Percentiles rank a stretch among this genome's conserved stretches.
Evolutionary conservation across 306 rosid species (phyloP).

Genomic region (Crotalaria pallida): DNA sequence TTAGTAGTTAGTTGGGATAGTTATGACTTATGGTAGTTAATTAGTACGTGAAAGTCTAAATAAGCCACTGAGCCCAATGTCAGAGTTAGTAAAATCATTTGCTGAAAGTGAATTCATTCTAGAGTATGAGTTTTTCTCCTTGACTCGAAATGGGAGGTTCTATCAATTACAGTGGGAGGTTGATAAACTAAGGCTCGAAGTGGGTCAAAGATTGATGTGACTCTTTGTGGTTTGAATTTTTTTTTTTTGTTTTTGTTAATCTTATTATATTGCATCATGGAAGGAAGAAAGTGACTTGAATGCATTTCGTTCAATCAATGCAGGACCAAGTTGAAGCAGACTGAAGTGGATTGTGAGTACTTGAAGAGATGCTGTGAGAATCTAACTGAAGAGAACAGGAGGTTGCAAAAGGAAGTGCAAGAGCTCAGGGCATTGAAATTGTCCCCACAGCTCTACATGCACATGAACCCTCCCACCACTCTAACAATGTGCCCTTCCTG

Average conservation of each 20-base stretch:
- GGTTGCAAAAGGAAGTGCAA: slow-evolving; percentile 85
- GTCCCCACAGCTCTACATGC: slow-evolving; percentile 84
- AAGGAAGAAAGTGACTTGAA: not conserved
- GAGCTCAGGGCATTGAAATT: slow-evolving; percentile 89
- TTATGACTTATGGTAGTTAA: no score
- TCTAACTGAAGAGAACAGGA: slow-evolving; percentile 73
- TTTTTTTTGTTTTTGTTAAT: not conserved
- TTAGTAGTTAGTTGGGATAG: no score
- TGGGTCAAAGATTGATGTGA: not conserved
- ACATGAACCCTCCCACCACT: slow-evolving; percentile 94
- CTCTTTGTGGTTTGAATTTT: not conserved
- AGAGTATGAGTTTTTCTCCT: no score
- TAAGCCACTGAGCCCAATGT: no score
- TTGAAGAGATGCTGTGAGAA: slow-evolving; percentile 81
- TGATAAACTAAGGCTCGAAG: not conserved
- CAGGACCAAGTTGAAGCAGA: slow-evolving; percentile 97
- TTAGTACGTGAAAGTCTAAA: no score
- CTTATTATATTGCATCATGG: not conserved
- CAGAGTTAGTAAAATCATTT: no score
- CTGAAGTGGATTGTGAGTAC: slow-evolving; percentile 90
- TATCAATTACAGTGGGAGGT: not conserved
- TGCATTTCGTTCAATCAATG: slow-evolving; percentile 7
- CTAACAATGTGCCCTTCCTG: slow-evolving; percentile 98
- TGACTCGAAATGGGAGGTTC: no score
- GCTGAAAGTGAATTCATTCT: no score